Percentiles rank a stretch among this genome's conserved stretches.
phyloP scores from a whole-genome alignment of 805 yeast genomes.

The Zygosaccharomyces rouxii region DNA sequence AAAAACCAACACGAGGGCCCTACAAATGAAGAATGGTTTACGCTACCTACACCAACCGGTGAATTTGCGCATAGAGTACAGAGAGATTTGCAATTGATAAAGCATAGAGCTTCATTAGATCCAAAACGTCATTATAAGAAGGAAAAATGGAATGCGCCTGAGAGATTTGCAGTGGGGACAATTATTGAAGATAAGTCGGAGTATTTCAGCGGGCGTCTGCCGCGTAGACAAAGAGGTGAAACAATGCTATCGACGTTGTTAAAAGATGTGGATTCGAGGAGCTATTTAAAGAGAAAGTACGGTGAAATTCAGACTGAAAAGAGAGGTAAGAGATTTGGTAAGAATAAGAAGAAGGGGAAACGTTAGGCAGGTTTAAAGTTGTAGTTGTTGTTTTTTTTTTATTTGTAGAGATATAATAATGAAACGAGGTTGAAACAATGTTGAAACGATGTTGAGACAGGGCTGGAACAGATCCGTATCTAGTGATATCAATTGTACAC shows the following conservation, averaged over 20 bases:
- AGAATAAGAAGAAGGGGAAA: neutral
- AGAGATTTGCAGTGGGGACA: slow-evolving; percentile 84
- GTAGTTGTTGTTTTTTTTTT: too few relatives aligned
- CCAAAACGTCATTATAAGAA: slow-evolving; percentile 94
- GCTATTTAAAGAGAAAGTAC: slow-evolving; percentile 82
- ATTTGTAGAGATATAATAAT: too few relatives aligned
- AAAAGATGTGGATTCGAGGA: slow-evolving; percentile 61
- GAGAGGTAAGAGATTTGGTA: slow-evolving; percentile 54
- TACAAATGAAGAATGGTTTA: slow-evolving; percentile 53
- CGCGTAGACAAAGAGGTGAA: slow-evolving; percentile 66
- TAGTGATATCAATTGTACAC: too few relatives aligned
- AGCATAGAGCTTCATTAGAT: slow-evolving; percentile 86
- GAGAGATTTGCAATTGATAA: slow-evolving; percentile 71
- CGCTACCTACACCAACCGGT: slow-evolving; percentile 69
- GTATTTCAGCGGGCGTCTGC: slow-evolving; percentile 55
- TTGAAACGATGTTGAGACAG: too few relatives aligned
- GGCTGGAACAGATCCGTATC: too few relatives aligned
- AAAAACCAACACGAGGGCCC: slow-evolving; percentile 7
- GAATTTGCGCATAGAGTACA: slow-evolving; percentile 55
- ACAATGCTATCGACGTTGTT: slow-evolving; percentile 80
- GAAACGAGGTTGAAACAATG: too few relatives aligned
- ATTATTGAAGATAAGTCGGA: slow-evolving; percentile 79
- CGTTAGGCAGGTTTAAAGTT: neutral
- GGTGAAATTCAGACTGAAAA: slow-evolving; percentile 65
- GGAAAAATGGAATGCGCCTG: slow-evolving; percentile 72